These are phyloP conservation scores for Magnaporthiopsis incrustans DNA, from an alignment of 2,329 filamentous ascomycete genomes.

Conservation along the genomic window DNA sequence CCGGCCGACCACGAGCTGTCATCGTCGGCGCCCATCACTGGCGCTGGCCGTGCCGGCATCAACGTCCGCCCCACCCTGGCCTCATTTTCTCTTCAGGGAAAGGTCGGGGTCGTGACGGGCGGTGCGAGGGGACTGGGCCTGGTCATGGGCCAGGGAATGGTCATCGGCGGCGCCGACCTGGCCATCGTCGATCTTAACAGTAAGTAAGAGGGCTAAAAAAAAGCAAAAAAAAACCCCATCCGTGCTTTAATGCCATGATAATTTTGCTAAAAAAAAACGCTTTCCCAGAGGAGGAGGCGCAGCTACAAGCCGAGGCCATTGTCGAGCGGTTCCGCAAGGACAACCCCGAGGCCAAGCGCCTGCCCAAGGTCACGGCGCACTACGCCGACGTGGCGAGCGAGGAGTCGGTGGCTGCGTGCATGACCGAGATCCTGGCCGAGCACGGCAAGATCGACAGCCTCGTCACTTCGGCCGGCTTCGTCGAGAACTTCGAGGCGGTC, in stretches of 20 bases:
- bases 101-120: conserved; percentile 79
- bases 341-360: conserved; percentile 65
- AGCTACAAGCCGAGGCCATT: conserved; percentile 65
- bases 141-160: conserved; percentile 87
- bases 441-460: conserved; percentile 86
- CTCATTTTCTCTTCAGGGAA: conserved; percentile 77
- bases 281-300: conserved; percentile 67
- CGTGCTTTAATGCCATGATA: too few species aligned
- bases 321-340: conserved; percentile 69
- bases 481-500: conserved; percentile 89
- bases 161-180: conserved; percentile 79
- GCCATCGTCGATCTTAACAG: conserved; percentile 93
- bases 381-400: conserved; percentile 80
- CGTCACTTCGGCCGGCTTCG: conserved; percentile 94
- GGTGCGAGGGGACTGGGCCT: conserved; percentile 83
- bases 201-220: conserved; percentile 29
- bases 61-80: conserved; percentile 57
- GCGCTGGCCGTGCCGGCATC: conserved; percentile 6
- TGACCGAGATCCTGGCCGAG: conserved; percentile 58
- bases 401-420: conserved; percentile 65
- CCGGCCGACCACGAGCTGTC: conserved; percentile 68
- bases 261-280: background rate
- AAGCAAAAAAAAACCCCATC: too few species aligned
- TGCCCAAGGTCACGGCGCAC: conserved; percentile 82
- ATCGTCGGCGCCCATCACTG: conserved; percentile 35